phyloP scores from a whole-genome alignment of 2,329 filamentous ascomycete species.

The Neopestalotiopsis rosae region DNA sequence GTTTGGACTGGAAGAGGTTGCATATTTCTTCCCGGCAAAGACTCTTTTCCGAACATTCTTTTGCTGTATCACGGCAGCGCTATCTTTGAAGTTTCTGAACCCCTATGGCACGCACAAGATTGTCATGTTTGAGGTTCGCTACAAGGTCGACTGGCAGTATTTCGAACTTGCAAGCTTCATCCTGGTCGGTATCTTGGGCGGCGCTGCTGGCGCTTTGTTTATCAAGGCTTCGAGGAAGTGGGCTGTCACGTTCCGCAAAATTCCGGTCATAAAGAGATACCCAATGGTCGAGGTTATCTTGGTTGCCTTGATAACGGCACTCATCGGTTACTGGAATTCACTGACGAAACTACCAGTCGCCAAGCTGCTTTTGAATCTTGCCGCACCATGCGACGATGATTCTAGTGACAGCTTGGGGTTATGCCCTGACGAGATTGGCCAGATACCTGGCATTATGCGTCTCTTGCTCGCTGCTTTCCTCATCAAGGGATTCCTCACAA shows the following conservation, averaged over 20 bases:
- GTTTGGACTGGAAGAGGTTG: conserved; percentile 93
- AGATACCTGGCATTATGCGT: conserved; percentile 78
- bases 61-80: conserved; percentile 90
- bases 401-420: conserved; percentile 71
- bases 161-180: conserved; percentile 90
- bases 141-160: conserved; percentile 88
- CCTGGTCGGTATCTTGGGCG: conserved; percentile 84
- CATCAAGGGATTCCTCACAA: conserved; percentile 87
- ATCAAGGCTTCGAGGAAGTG: conserved; percentile 94
- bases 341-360: conserved; percentile 89
- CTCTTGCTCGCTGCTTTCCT: conserved; percentile 80
- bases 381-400: conserved; percentile 81
- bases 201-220: conserved; percentile 85
- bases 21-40: conserved; percentile 97
- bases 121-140: conserved; percentile 93
- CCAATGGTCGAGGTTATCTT: conserved; percentile 88
- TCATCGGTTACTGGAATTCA: conserved; percentile 91
- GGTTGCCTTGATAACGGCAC: conserved; percentile 82
- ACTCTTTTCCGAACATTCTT: conserved; percentile 98
- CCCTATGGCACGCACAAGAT: conserved; percentile 97
- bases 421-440: conserved; percentile 73
- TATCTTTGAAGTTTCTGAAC: conserved; percentile 93
- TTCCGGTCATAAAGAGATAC: conserved; percentile 78
- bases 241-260: conserved; percentile 86
- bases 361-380: conserved; percentile 87